Base-by-base conservation (phyloP, 495 filamentous ascomycete genomes). In the Penicillium paradoxum region DNA sequence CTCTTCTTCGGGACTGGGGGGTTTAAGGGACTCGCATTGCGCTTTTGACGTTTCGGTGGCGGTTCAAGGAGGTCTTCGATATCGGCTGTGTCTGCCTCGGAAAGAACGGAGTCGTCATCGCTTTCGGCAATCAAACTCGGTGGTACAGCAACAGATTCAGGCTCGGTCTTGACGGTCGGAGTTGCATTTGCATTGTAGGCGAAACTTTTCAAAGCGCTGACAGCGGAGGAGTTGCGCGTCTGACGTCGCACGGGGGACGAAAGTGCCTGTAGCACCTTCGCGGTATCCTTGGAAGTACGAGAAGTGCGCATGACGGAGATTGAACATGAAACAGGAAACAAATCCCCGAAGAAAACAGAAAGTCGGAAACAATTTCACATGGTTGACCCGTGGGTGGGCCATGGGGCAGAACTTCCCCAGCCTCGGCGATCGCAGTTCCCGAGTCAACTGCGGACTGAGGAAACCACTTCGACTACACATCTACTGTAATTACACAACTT, bases 21-120 rank as follows among this genome's bases (percentile, higher is more conserved):
- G 8, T 46, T 45, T 21, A 44, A 21, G 10, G 53, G 32, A 42
- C 29, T 55, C 22, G 59, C 37, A 33, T 59, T 68, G 51, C 73
- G 73, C 56, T 80, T 86, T 40, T 73, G 81, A 62, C 79, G 83
- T 61, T 74, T 79, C 10, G 65, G 25, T 7, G 67, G 56, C 0
- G 72, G 64, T 27, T 68, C 69, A 43, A 82, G 56, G n/a, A 79
- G 67, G 65, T 88, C 85, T 72, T 88, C 85, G 54, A 87, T 86
- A 55, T 90, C 86, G 11, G 66, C 54, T 1, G 75, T 75, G 45
- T 66, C 46, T 7, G 60, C 57, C 19, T 76, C 77, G 6, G 73
- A 76, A 13, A 74, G 64, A 11, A 32, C 10, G 1, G 73, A 78
- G 6, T 69, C 66, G 51, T 69, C 65, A 33, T 68, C 68, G 29